These are phyloP conservation scores for Mycena vulgaris DNA, from an alignment of 768 basidiomycete genomes.

Conservation along the genomic window DNA sequence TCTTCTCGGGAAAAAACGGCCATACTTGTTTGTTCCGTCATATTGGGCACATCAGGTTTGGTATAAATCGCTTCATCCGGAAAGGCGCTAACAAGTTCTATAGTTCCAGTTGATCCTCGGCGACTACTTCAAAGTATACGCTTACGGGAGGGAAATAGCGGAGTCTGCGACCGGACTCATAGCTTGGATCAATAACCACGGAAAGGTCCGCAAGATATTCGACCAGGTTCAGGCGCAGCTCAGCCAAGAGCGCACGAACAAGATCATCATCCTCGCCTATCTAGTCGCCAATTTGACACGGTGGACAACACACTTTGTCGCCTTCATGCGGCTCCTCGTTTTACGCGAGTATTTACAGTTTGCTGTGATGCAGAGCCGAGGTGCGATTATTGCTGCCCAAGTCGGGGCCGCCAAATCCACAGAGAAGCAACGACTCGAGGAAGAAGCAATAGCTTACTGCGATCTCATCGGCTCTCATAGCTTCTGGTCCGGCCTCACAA, in stretches of 20 bases:
- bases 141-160: too few species aligned
- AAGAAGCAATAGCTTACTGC: not conserved
- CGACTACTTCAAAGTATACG: constrained; percentile 28
- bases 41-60: constrained; percentile 34
- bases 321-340: too few species aligned
- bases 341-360: not conserved
- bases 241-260: not conserved
- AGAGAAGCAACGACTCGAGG: not conserved
- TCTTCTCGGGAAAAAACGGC: constrained; percentile 14
- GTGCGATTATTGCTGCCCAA: too few species aligned
- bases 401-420: constrained; percentile 19
- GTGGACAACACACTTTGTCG: constrained; percentile 7
- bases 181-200: too few species aligned
- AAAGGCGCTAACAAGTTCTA: not conserved
- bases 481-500: constrained; percentile 14
- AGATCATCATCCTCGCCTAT: not conserved
- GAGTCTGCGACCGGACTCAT: too few species aligned
- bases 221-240: not conserved
- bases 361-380: constrained; percentile 1
- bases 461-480: not conserved
- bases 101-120: constrained; percentile 31
- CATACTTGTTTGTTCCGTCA: constrained; percentile 22
- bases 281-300: not conserved
- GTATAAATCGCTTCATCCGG: not conserved
- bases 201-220: too few species aligned